These are phyloP conservation scores for Xylariales sp. DNA, from an alignment of 2,329 filamentous ascomycete genomes.

Conservation along the genomic window DNA sequence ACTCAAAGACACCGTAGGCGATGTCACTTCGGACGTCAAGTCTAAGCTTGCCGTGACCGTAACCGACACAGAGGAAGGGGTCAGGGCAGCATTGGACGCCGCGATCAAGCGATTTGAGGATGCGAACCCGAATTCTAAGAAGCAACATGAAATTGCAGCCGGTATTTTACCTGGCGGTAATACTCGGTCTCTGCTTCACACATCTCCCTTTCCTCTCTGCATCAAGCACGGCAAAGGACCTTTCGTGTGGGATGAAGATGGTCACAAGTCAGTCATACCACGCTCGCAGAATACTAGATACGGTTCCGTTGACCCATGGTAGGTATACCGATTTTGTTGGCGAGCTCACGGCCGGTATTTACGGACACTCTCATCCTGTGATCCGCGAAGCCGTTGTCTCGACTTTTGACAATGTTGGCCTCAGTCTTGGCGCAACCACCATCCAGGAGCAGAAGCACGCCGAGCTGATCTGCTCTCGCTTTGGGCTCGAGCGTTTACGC, in stretches of 20 bases:
- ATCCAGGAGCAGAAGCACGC: conserved; percentile 48
- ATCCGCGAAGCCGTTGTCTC: conserved; percentile 45
- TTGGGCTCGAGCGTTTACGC: conserved; percentile 50
- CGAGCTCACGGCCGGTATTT: conserved; percentile 62
- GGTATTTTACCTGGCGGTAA: conserved; percentile 24
- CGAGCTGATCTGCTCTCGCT: conserved; percentile 45
- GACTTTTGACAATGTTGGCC: conserved; percentile 40
- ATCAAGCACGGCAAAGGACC: conserved; percentile 33
- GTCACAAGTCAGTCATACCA: conserved; percentile 27
- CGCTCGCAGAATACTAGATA: too few relatives aligned
- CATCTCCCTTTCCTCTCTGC: conserved; percentile 38
- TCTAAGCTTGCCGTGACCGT: conserved; percentile 2
- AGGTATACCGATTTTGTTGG: conserved; percentile 57
- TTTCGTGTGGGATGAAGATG: conserved; percentile 37
- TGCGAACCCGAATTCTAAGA: conserved; percentile 33
- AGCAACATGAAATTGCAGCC: conserved; percentile 33
- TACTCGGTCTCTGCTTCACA: conserved; percentile 26
- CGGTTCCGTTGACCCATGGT: too few relatives aligned
- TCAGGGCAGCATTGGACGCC: conserved; percentile 25
- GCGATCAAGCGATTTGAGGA: conserved; percentile 30
- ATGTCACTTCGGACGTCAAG: neutral
- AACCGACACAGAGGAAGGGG: neutral
- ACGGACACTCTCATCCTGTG: conserved; percentile 57
- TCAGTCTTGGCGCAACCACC: conserved; percentile 52
- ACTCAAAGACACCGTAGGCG: neutral